Percentiles rank a stretch among this genome's conserved stretches.
Conservation (phyloP, 2,329 filamentous ascomycete species). For the Penicillium polonicum region DNA sequence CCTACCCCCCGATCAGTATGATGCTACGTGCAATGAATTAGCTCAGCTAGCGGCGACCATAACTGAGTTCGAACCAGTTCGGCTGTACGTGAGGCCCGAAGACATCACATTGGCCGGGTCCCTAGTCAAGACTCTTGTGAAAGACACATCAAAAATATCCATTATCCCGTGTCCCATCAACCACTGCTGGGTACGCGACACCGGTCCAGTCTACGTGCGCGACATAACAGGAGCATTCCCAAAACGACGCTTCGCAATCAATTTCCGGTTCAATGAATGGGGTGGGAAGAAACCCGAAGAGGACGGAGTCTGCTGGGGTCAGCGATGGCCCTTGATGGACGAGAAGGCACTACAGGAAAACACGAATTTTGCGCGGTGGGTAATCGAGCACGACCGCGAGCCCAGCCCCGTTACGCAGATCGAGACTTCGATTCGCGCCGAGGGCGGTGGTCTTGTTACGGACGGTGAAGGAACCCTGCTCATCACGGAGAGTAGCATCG, state of each 20-base stretch:
- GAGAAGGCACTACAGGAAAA: conserved; percentile 15
- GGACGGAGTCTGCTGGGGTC: conserved; percentile 13
- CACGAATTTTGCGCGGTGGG: conserved; percentile 16
- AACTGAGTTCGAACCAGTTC: conserved; percentile 25
- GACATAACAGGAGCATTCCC: conserved; percentile 15
- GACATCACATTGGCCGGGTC: conserved; percentile 16
- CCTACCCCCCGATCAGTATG: conserved; percentile 5
- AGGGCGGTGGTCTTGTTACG: conserved; percentile 29
- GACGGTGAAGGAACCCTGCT: conserved; percentile 35
- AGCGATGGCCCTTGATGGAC: conserved; percentile 18
- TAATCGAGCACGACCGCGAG: conserved; percentile 15
- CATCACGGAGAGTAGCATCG: conserved; percentile 30
- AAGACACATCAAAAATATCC: conserved; percentile 8
- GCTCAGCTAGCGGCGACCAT: conserved; percentile 18
- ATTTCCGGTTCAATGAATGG: conserved; percentile 27
- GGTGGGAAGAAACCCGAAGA: conserved; percentile 21
- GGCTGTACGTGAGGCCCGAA: conserved; percentile 20
- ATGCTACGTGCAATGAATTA: conserved; percentile 16
- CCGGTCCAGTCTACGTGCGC: conserved; percentile 23
- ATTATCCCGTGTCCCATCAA: conserved; percentile 22
- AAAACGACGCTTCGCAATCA: conserved; percentile 17
- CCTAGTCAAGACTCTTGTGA: conserved; percentile 8
- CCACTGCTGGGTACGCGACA: conserved; percentile 26
- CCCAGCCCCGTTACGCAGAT: conserved; percentile 15
- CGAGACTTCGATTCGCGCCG: conserved; percentile 20